phyloP scores from a whole-genome alignment of 2,329 filamentous ascomycete species.

The Fusarium anguioides region DNA sequence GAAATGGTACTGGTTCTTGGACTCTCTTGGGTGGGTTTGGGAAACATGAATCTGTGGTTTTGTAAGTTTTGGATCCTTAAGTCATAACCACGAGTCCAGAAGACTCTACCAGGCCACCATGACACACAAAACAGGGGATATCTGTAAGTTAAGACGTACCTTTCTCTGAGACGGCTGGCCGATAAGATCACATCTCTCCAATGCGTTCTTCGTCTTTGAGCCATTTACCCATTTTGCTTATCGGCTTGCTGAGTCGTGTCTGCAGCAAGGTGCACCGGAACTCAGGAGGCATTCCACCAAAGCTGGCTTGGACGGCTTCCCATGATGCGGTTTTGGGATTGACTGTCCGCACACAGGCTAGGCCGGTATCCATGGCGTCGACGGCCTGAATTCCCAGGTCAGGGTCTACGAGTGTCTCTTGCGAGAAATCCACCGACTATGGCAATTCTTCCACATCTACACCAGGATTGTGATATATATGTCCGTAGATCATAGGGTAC shows the following conservation, averaged over 20 bases:
- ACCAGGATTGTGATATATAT: background rate
- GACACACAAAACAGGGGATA: too few species aligned
- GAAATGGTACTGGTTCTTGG: too few species aligned
- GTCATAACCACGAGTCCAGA: too few species aligned
- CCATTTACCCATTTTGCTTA: background rate
- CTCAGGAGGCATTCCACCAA: background rate
- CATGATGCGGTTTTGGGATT: background rate
- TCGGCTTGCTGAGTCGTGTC: too few species aligned
- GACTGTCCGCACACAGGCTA: background rate
- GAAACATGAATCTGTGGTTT: too few species aligned
- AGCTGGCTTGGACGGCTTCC: background rate
- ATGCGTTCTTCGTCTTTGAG: too few species aligned
- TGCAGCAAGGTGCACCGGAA: background rate
- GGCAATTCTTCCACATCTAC: background rate
- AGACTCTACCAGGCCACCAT: too few species aligned
- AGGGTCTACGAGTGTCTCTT: background rate
- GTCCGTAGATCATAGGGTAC: background rate
- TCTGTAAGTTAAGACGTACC: too few species aligned
- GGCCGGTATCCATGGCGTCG: background rate
- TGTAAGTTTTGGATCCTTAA: too few species aligned
- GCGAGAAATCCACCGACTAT: background rate
- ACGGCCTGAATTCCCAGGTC: background rate
- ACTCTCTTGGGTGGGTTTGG: too few species aligned
- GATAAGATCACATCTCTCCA: too few species aligned
- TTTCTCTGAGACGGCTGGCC: too few species aligned